Evolutionary conservation across 2,329 filamentous ascomycete species (phyloP).

Genomic region (Aspergillus sp.): DNA sequence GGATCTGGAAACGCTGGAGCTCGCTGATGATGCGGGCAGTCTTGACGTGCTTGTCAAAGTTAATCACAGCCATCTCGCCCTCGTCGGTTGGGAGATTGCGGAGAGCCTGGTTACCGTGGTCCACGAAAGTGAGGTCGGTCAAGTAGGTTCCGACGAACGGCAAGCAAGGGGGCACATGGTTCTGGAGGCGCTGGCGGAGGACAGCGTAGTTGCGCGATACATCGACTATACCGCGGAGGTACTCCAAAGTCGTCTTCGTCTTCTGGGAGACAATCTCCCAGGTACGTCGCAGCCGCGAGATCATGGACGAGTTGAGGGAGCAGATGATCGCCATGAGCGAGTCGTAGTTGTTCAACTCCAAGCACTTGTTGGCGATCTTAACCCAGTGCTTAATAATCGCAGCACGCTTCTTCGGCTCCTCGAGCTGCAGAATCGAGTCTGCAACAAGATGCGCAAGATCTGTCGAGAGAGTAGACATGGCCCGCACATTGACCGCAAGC

Average conservation of each 20-base stretch:
- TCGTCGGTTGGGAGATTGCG: constrained; percentile 71
- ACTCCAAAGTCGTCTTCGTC: constrained; percentile 75
- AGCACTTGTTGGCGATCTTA: constrained; percentile 83
- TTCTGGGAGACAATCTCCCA: constrained; percentile 88
- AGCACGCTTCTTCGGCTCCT: constrained; percentile 92
- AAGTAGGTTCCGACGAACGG: constrained; percentile 96
- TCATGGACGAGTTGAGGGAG: constrained; percentile 87
- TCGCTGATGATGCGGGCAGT: constrained; percentile 96
- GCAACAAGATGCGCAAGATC: constrained; percentile 90
- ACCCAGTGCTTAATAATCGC: constrained; percentile 96
- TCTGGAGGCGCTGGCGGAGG: constrained; percentile 77
- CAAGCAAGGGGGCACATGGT: constrained; percentile 85
- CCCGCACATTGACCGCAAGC: constrained; percentile 83
- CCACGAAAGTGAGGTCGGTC: constrained; percentile 92
- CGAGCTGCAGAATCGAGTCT: constrained; percentile 82
- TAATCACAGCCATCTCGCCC: constrained; percentile 75
- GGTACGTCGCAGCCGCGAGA: constrained; percentile 81
- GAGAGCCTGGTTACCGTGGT: constrained; percentile 86
- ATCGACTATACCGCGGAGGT: constrained; percentile 81
- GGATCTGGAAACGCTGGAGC: constrained; percentile 92
- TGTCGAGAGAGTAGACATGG: constrained; percentile 89
- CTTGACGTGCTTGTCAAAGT: constrained; percentile 95
- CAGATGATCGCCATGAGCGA: constrained; percentile 96
- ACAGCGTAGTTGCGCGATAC: constrained; percentile 87
- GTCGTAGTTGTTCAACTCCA: constrained; percentile 93